Evolutionary conservation across 768 basidiomycete species (phyloP).

Genomic region (Cantharellus anzutake): DNA sequence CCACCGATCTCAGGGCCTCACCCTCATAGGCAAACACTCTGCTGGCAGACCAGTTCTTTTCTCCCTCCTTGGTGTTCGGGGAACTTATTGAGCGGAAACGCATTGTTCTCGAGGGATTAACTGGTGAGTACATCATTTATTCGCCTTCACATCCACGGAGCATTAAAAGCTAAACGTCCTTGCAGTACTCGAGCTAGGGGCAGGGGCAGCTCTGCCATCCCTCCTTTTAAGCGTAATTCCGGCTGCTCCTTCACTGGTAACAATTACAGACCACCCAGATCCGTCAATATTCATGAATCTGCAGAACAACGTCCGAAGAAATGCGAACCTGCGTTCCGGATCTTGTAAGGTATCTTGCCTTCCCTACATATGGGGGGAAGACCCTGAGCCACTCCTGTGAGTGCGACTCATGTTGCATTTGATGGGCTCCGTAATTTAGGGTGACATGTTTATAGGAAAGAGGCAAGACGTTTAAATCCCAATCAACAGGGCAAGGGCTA

Average conservation of each 20-base stretch:
- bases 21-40: constrained; percentile 40
- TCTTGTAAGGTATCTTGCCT: constrained; percentile 26
- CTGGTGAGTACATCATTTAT: constrained; percentile 19
- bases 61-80: constrained; percentile 44
- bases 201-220: constrained; percentile 49
- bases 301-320: constrained; percentile 32
- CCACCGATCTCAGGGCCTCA: background rate
- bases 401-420: constrained; percentile 10
- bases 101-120: constrained; percentile 23
- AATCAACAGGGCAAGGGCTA: constrained; percentile 17
- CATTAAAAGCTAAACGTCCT: background rate
- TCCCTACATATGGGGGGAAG: constrained; percentile 50
- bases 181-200: constrained; percentile 50
- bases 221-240: constrained; percentile 31
- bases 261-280: constrained; percentile 55
- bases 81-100: constrained; percentile 42
- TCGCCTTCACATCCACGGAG: background rate
- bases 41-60: constrained; percentile 56
- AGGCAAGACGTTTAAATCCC: no score
- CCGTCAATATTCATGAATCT: constrained; percentile 39
- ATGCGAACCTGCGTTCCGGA: constrained; percentile 19
- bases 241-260: constrained; percentile 26
- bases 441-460: no score
- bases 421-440: no score
- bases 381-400: constrained; percentile 29